Base-by-base conservation (phyloP, 176 grass and related monocot species). In the Chloris gayana region DNA sequence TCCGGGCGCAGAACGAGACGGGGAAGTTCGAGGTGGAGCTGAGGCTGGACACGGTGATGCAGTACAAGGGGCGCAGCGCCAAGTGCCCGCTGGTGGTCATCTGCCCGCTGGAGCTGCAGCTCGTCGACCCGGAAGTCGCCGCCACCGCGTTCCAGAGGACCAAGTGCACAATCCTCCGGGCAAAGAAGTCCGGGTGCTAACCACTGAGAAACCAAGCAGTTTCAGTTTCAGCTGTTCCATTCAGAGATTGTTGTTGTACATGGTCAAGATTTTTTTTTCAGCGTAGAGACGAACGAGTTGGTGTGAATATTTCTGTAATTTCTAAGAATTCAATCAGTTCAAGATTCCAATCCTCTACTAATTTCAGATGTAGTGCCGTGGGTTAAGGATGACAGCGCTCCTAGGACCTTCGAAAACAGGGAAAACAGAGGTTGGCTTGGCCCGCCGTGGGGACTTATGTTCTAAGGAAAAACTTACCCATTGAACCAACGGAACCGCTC, bases 151-250 rank as follows among this genome's bases (percentile, higher is more conserved):
- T 89, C 78, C 49, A 85, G 73, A 47, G 25, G 78, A 82, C 58
- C 72, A 85, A 82, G 83, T 89, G 88, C 88, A 78, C 41, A 47
- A 50, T 89, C 73, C 88, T 86, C 49, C 49, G 88, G 49, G 83
- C 88, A 6, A 89, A 82, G 67, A 89, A 51, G 19, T 89, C 88
- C 49, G 83, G 83, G 0, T 89, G 88, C 78, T 89, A 27, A 4
- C 6, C 2, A 6, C 12, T 34, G n/a, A n/a, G n/a, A n/a, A n/a
- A n/a, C n/a, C n/a, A n/a, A n/a, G n/a, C n/a, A n/a, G 42, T 13
- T 2, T 41, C 14, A 17, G 9, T 71, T 24, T 38, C 41, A 1
- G 41, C 12, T 69, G 4, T 64, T 46, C 7, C 12, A 0, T 3
- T 19, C 14, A 14, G 74, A 58, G 47, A 21, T 30, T 62, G 13